These are phyloP conservation scores for Fusarium camptoceras DNA, from an alignment of 2,329 filamentous ascomycete species.

Conservation along the genomic window DNA sequence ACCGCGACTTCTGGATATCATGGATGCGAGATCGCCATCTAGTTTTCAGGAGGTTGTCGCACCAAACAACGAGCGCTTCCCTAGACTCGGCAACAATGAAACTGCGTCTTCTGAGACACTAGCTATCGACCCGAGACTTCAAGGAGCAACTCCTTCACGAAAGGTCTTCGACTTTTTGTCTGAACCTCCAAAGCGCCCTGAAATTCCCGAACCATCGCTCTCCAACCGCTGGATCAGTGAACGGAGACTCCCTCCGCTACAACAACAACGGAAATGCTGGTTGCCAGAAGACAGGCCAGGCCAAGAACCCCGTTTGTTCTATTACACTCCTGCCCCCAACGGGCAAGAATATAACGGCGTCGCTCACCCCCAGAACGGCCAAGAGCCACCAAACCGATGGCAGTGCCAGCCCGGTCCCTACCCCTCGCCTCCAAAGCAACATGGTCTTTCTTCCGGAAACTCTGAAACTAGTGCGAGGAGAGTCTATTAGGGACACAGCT, in stretches of 20 bases:
- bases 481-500: background rate
- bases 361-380: background rate
- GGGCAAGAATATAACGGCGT: background rate
- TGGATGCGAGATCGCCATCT: background rate
- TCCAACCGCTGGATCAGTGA: background rate
- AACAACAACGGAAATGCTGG: background rate
- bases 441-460: background rate
- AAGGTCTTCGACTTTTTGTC: background rate
- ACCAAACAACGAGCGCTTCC: background rate
- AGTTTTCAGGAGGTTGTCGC: background rate
- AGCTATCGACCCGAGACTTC: background rate
- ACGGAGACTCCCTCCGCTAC: background rate
- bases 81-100: background rate
- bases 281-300: background rate
- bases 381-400: background rate
- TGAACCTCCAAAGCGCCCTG: background rate
- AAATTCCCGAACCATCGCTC: background rate
- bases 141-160: background rate
- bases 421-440: background rate
- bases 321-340: background rate
- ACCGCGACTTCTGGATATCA: background rate
- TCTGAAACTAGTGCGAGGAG: background rate
- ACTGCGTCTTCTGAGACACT: background rate
- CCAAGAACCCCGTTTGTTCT: background rate
- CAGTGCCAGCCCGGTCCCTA: background rate